Base-by-base conservation (phyloP, 345 rosid species). In the Reutealis trisperma region DNA sequence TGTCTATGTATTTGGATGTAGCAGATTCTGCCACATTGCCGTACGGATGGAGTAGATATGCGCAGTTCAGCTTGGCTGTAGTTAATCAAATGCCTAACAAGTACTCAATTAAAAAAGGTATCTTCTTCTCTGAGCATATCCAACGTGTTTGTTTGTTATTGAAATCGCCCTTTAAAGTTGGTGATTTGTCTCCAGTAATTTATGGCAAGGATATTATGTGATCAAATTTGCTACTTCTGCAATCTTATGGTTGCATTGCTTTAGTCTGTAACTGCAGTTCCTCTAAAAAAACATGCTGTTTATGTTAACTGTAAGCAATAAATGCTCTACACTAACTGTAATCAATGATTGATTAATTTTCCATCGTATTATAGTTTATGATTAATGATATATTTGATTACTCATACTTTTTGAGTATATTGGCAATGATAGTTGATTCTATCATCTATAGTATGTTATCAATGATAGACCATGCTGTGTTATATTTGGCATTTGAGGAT, bases 1-100 rank as follows among this genome's bases (percentile, higher is more conserved):
- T 95, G 86, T 95, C 98, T 55, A 90, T 95, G 97, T 96, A 96
- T 82, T 84, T 96, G 87, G 97, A 96, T 87, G 97, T 96, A 84
- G 90, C 97, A 19, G 99, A 96, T 84, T 85, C 98, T 27, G 68
- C 85, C 34, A 86, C 84, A 45, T 87, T 93, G 87, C 94, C 98
- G 1, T 90, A 93, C 62, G 98, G 94, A 42, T 96, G 99, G 99
- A 91, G 91, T 87, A 90, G 98, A 88, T 92, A 87, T 37, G 93
- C 97, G 6, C 98, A 93, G 78, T 96, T 96, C 84, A 92, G 94
- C 80, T 84, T 96, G 87, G 91, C 92, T 10, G 91, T 96, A 51
- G 79, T 93, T 63, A 96, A 96, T 85, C 99, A 96, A 83, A 71
- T 88, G 51, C 91, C 92, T 78, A 81, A 76, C 81, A 87, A 91